Conservation (phyloP, 2,329 filamentous ascomycete species). For the Nemania serpens region DNA sequence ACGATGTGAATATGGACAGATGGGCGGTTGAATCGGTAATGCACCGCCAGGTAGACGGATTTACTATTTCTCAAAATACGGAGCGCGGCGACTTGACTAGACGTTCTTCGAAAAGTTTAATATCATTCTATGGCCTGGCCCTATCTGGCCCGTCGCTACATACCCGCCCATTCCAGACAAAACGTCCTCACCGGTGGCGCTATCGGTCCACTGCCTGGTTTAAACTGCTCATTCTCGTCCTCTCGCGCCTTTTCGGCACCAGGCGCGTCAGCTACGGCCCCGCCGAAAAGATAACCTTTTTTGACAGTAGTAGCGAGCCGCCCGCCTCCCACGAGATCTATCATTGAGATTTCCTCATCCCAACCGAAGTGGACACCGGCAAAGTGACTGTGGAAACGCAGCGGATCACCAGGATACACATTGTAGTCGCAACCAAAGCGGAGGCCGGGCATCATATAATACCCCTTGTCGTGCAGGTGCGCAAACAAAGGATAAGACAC, state of each 20-base stretch:
- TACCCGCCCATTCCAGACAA: constrained; percentile 37
- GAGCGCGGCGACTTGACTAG: too few relatives aligned
- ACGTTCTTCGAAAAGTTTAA: background rate
- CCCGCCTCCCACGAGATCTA: constrained; percentile 85
- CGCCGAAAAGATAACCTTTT: constrained; percentile 90
- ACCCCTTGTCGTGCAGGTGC: constrained; percentile 77
- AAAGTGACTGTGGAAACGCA: constrained; percentile 96
- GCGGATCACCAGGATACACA: constrained; percentile 91
- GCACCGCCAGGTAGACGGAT: too few relatives aligned
- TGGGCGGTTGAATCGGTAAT: too few relatives aligned
- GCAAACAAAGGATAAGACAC: constrained; percentile 76
- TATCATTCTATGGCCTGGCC: background rate
- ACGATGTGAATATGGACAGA: too few relatives aligned
- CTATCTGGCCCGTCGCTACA: constrained; percentile 29
- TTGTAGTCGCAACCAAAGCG: constrained; percentile 95
- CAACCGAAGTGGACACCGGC: constrained; percentile 82
- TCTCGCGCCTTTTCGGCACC: background rate
- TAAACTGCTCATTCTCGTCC: background rate
- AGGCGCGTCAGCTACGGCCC: constrained; percentile 43
- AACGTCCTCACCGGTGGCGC: constrained; percentile 31
- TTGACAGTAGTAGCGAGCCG: constrained; percentile 92
- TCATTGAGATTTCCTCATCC: constrained; percentile 82
- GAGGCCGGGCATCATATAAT: constrained; percentile 88
- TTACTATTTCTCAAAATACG: too few relatives aligned
- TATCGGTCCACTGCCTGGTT: background rate